Evolutionary conservation across 768 basidiomycete species (phyloP).

Genomic region (Scleroderma citrinum): DNA sequence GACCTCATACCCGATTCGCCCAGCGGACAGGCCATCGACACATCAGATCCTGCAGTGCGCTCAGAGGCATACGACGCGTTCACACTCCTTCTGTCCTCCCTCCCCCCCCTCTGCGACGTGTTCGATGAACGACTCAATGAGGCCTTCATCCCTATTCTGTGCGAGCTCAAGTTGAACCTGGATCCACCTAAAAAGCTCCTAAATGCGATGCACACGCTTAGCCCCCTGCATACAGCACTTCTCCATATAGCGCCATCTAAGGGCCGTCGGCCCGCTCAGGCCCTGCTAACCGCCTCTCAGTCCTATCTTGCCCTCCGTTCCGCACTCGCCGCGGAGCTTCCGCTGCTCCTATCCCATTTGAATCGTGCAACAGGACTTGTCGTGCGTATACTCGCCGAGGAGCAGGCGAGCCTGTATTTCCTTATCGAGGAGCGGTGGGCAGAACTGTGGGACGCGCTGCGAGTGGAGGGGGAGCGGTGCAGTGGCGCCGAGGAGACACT

Average conservation of each 20-base stretch:
- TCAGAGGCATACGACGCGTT: constrained; percentile 73
- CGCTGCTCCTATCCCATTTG: constrained; percentile 51
- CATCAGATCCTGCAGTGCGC: constrained; percentile 20
- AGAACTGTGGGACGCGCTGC: constrained; percentile 81
- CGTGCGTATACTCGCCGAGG: constrained; percentile 45
- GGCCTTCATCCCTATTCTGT: constrained; percentile 51
- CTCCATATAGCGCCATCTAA: constrained; percentile 62
- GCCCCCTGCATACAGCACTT: constrained; percentile 65
- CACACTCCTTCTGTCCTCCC: constrained; percentile 47
- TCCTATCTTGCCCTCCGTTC: constrained; percentile 74
- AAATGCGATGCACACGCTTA: constrained; percentile 65
- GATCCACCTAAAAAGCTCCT: constrained; percentile 60
- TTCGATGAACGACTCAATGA: constrained; percentile 51
- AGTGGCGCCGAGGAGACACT: constrained; percentile 64
- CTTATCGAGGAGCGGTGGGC: constrained; percentile 63
- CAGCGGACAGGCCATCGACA: constrained; percentile 3
- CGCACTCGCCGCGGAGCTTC: constrained; percentile 67
- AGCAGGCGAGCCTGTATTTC: constrained; percentile 57
- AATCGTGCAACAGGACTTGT: constrained; percentile 53
- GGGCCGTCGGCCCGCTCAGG: constrained; percentile 48
- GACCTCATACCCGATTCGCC: background rate
- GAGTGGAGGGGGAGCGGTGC: constrained; percentile 64
- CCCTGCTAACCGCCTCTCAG: constrained; percentile 66
- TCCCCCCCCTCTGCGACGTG: constrained; percentile 47
- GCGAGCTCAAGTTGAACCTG: constrained; percentile 52